Conservation (phyloP, 192 early-diverging fungal genomes). For the Pecoramyces ruminantium region DNA sequence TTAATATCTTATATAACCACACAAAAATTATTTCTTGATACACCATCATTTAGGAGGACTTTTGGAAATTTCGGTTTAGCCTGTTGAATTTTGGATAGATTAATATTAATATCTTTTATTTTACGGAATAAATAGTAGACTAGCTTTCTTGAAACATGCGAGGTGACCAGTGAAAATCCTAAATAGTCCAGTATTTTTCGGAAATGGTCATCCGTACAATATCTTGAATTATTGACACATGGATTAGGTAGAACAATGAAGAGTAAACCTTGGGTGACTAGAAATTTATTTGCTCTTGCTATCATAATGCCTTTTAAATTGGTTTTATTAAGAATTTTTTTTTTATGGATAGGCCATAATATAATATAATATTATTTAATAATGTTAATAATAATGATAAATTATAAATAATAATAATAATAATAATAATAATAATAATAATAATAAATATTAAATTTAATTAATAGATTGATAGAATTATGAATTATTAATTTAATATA, state of each 20-base stretch:
- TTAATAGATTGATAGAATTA: too few species aligned
- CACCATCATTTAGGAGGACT: neutral
- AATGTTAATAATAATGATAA: too few species aligned
- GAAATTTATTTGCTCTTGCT: conserved; percentile 19
- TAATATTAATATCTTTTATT: neutral
- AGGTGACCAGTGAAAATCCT: conserved; percentile 36
- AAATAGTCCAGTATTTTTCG: conserved; percentile 38
- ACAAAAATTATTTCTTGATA: neutral
- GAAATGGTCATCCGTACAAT: conserved; percentile 59
- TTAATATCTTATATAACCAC: neutral
- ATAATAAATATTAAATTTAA: too few species aligned
- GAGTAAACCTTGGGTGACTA: conserved; percentile 34
- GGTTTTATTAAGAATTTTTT: too few species aligned
- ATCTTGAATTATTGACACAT: conserved; percentile 70
- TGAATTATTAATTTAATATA: too few species aligned
- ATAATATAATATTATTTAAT: too few species aligned
- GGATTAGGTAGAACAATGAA: conserved; percentile 68
- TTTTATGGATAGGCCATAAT: too few species aligned
- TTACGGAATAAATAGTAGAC: neutral
- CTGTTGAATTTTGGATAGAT: neutral
- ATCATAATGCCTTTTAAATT: conserved; percentile 43
- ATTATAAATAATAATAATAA: too few species aligned
- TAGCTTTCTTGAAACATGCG: neutral
- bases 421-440: too few species aligned
- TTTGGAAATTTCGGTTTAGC: neutral